Percentiles rank a stretch among this genome's conserved stretches.
Conservation (phyloP, 305 asterid genomes). For the Fraxinus floribunda region DNA sequence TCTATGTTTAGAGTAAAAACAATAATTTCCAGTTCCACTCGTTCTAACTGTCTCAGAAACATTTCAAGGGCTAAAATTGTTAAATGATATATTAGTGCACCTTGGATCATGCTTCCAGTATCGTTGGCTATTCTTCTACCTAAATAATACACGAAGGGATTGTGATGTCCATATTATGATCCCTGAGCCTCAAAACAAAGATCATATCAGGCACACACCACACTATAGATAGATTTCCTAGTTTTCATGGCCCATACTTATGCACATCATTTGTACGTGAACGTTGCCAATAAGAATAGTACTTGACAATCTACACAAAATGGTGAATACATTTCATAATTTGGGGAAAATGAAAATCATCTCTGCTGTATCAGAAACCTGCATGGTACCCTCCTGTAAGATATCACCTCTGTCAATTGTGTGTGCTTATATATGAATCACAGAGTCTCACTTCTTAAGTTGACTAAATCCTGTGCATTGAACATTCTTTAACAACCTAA, state of each 20-base stretch:
- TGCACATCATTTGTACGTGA: not conserved
- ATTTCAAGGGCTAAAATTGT: not conserved
- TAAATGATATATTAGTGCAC: not conserved
- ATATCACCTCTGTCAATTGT: not conserved
- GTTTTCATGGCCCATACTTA: not conserved
- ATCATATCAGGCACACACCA: not conserved
- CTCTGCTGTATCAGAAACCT: not conserved
- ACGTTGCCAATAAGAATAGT: not conserved
- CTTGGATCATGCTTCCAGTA: not conserved
- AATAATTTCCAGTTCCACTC: not conserved
- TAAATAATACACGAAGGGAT: not conserved
- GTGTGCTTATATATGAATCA: not conserved
- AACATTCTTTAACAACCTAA: not conserved
- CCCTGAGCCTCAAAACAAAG: conserved; percentile 1
- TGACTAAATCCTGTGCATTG: not conserved
- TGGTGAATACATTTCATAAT: not conserved
- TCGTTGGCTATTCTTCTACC: not conserved
- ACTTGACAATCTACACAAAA: not conserved
- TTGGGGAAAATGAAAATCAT: not conserved
- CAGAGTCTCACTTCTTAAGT: not conserved
- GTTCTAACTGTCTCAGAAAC: not conserved
- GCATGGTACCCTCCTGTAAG: not conserved
- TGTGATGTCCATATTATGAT: not conserved
- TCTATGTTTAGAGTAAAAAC: not conserved
- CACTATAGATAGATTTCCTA: not conserved